A percentile compares a stretch with the other conserved stretches of the same genome.
Conservation (phyloP, 2,329 filamentous ascomycete species). For the Pseudogymnoascus sp. region DNA sequence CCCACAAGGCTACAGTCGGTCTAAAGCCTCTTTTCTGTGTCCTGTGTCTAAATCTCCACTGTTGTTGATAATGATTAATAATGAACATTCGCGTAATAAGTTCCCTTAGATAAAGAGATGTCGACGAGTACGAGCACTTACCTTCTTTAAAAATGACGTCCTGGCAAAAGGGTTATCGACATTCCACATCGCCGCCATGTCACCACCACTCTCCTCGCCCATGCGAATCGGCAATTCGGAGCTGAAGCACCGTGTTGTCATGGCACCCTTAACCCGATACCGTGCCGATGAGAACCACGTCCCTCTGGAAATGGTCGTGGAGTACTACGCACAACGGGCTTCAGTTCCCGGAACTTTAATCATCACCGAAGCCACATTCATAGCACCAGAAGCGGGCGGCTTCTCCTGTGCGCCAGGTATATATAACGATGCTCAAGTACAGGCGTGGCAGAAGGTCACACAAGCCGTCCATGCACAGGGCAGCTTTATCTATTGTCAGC, state of each 20-base stretch:
- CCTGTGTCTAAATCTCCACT: neutral
- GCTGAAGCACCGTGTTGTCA: conserved; percentile 40
- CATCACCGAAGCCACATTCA: conserved; percentile 51
- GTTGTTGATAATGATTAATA: neutral
- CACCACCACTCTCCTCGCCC: conserved; percentile 34
- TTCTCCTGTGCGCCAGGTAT: conserved; percentile 51
- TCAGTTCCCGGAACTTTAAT: conserved; percentile 47
- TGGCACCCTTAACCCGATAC: conserved; percentile 44
- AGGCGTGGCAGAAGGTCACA: conserved; percentile 54
- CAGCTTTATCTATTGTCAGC: conserved; percentile 53
- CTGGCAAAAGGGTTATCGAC: neutral
- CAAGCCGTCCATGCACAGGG: conserved; percentile 58
- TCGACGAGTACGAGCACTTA: neutral
- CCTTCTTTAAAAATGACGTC: neutral
- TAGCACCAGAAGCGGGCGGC: conserved; percentile 41
- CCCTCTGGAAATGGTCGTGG: conserved; percentile 36
- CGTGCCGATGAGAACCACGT: conserved; percentile 41
- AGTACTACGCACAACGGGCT: conserved; percentile 49
- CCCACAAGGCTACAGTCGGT: neutral
- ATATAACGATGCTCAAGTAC: conserved; percentile 49
- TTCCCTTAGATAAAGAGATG: neutral
- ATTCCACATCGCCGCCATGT: conserved; percentile 13
- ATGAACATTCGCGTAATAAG: neutral
- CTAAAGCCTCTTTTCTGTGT: neutral
- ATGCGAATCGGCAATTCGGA: conserved; percentile 35